Base-by-base conservation (phyloP, 2,329 filamentous ascomycete species). In the Aspergillus flavus region DNA sequence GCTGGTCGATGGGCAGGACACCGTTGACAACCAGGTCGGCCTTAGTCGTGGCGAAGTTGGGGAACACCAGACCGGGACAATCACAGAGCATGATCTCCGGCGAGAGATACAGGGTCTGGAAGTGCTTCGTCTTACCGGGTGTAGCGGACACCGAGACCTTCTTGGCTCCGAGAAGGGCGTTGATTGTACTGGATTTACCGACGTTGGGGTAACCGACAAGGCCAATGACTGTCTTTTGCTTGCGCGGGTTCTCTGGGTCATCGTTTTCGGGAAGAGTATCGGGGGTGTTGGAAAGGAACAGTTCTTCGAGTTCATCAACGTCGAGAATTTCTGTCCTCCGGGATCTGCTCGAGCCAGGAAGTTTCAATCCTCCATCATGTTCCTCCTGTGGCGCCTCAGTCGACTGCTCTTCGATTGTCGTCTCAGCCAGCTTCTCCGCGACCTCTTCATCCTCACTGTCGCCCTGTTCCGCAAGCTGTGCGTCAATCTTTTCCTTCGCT, bases 111-210 rank as follows among this genome's bases (percentile, higher is more conserved):
- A 99, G 95, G 1, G 95, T 99, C 79, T 99, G 95, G 82, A 99
- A 99, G 74, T 99, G 95, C 83, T 99, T 99, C 16, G 95, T 99
- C 82, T 99, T 99, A 76, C 95, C 95, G 4, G 95, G 95, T 1
- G 95, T 99, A 16, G 94, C 91, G 19, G 95, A 99, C 45, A 99
- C 96, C 0, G 94, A 98, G 6, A 99, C 95, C 81, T 98, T 99
- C 83, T 98, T 99, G 61, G 95, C 90, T 57, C 96, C 96, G 63
- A 98, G 94, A n/a, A 99, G 86, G 48, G 95, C 94, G 82, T 99
- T 99, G 85, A 99, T 99, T 19, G 95, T 99, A 56, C 94, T 97
- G 1, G 96, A 99, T 82, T 99, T 99, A 81, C 95, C 95, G 67
- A 99, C 95, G 81, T 99, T 99, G 73, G 95, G 95, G 80, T 99